These are phyloP conservation scores for Barbarea vulgaris DNA, from an alignment of 345 rosid species.

Conservation along the genomic window DNA sequence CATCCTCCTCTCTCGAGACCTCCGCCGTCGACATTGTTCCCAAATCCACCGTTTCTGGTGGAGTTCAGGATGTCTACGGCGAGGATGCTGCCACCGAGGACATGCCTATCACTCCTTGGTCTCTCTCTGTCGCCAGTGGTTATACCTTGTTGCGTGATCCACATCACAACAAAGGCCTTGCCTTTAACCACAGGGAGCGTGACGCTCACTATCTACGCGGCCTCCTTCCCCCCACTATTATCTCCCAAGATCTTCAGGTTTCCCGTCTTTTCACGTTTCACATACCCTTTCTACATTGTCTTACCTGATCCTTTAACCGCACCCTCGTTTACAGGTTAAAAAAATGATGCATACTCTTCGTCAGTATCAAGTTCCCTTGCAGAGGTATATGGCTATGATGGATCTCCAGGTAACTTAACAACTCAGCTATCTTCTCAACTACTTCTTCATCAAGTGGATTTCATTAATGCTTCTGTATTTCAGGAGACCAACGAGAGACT, in stretches of 20 bases:
- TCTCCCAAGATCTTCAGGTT: slow-evolving; percentile 94
- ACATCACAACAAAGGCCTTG: slow-evolving; percentile 96
- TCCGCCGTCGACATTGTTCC: slow-evolving; percentile 52
- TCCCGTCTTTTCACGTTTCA: slow-evolving; percentile 6
- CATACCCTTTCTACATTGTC: background rate
- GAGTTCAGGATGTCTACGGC: slow-evolving; percentile 63
- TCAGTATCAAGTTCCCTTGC: slow-evolving; percentile 86
- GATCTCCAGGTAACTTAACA: slow-evolving; percentile 74
- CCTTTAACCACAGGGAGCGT: slow-evolving; percentile 80
- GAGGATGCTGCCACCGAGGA: slow-evolving; percentile 77
- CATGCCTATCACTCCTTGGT: slow-evolving; percentile 83
- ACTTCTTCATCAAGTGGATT: slow-evolving; percentile 3
- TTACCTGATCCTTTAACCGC: background rate
- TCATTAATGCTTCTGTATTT: background rate
- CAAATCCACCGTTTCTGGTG: slow-evolving; percentile 54
- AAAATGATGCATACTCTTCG: slow-evolving; percentile 86
- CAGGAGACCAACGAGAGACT: slow-evolving; percentile 89
- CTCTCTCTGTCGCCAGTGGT: slow-evolving; percentile 84
- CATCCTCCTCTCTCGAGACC: slow-evolving; percentile 37
- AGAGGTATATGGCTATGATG: slow-evolving; percentile 97
- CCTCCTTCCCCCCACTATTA: slow-evolving; percentile 86
- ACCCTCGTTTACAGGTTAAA: slow-evolving; percentile 60
- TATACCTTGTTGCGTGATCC: slow-evolving; percentile 96
- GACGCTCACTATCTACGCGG: slow-evolving; percentile 91
- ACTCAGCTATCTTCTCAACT: background rate